Evolutionary conservation across 2,329 filamentous ascomycete genomes (phyloP), one percentile per base, ranked within the genome.

Genomic region (Ophiostoma novo-ulmi): DNA sequence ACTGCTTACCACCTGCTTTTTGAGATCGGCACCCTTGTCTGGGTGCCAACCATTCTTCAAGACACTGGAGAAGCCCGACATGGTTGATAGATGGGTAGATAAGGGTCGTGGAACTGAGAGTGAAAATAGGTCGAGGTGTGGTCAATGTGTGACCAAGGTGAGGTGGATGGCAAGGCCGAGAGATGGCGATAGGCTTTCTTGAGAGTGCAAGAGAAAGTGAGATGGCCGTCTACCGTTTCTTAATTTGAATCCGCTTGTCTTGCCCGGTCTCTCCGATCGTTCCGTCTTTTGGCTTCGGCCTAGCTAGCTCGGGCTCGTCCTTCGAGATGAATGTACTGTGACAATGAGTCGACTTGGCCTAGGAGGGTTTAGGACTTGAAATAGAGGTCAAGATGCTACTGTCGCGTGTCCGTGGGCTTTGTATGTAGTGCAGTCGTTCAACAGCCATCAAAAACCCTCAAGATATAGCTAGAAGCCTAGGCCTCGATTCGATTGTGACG

Each of bases 1-100:
- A 13, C 8, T 36, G 78, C 82, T 72, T 78, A 87, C 85, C 72
- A 85, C 80, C 75, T 82, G 80, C 67, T 79, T 79, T 75, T 78
- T 84, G 67, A 87, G 67, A 0, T 76, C 73, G 8, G 76, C 75
- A 38, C 79, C 80, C 74, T 84, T 85, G 70, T 85, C 84, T 2
- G 84, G 81, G 72, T 84, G 82, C 84, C 83, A 86, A 7, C 83
- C 81, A 41, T 63, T 71, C 35, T 74, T 74, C 6, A 74, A 1
- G 4, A 70, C 22, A 26, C 61, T 66, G 11, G 69, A 65, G 77
- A 82, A 81, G 68, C 81, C 81, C 64, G 82, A 79, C 82, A 84
- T 84, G 61, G 22, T 69, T 7, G 66, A 55, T 36, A 13, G 11
- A n/a, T 26, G 31, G 52, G 17, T 38, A 55, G 31, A 14, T 39